Evolutionary conservation across 1,284 basidiomycete species (phyloP), one percentile per base, ranked within the genome.

Genomic region (Malassezia nana): DNA sequence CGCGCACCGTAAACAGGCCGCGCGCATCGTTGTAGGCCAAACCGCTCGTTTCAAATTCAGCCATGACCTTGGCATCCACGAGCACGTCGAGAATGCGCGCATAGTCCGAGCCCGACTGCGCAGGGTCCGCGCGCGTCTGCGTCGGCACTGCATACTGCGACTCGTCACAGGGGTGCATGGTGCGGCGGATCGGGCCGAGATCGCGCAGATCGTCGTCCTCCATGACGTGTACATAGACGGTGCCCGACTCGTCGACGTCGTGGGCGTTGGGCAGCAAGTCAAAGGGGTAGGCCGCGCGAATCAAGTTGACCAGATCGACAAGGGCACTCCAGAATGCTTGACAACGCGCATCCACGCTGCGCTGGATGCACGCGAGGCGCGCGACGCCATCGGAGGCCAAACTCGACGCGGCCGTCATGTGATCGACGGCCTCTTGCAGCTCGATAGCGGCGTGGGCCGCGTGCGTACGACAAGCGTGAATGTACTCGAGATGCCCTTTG

Each of bases 151-250:
- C 29, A 57, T 52, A 40, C 58, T 53, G 18, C 52, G 42, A 41
- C 52, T 58, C 31, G 52, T 58, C 30, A 45, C 61, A 15, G 42
- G 50, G 60, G 51, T 61, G 57, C 59, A 76, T 74, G 2, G 77
- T 77, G 52, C 81, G 80, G 50, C 81, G 81, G 44, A 95, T 78
- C 2, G 92, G 92, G 16, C 84, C 77, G 71, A 94, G 95, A 0
- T 90, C 92, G 35, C 80, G 79, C 79, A 94, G 81, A 56, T 96
- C 91, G 4, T 84, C 75, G 74, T 98, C 92, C 75, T 98, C 92
- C 59, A 94, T 89, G 52, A 96, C 76, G n/a, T 82, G 80, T 1
- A 79, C 78, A 7, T 57, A 57, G 3, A 60, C 55, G 4, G 62
- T 65, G 8, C 65, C 67, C 4, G 60, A 57, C 30, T 62, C 54